These are phyloP conservation scores for Penicillium sp. DNA, from an alignment of 2,329 filamentous ascomycete genomes.

Conservation along the genomic window DNA sequence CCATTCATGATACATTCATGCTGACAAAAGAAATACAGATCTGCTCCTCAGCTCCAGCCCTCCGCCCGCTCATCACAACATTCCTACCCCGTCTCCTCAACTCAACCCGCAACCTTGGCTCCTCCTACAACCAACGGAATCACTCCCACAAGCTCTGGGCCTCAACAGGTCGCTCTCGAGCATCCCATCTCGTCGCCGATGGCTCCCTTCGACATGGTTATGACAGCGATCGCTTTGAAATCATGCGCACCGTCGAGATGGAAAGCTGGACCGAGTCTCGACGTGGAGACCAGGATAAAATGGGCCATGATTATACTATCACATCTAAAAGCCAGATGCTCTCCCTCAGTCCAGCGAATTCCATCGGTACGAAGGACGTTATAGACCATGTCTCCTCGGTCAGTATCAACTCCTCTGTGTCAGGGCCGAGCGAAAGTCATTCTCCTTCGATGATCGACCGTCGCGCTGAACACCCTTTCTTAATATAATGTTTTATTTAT, in stretches of 20 bases:
- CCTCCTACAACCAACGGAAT: conserved; percentile 19
- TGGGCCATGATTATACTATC: conserved; percentile 20
- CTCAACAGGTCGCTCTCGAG: conserved; percentile 25
- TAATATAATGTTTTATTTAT: background rate
- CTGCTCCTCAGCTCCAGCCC: conserved; percentile 38
- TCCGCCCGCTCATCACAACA: conserved; percentile 36
- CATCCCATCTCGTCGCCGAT: conserved; percentile 14
- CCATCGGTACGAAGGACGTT: conserved; percentile 21
- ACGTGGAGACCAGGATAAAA: conserved; percentile 10
- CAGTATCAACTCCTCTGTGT: conserved; percentile 23
- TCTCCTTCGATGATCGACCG: conserved; percentile 1
- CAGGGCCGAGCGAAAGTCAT: conserved; percentile 3
- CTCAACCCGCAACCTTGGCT: conserved; percentile 24
- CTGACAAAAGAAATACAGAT: conserved; percentile 26
- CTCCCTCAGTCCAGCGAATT: conserved; percentile 12
- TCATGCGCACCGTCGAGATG: conserved; percentile 39
- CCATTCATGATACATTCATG: background rate
- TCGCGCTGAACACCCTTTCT: background rate
- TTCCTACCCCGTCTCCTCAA: conserved; percentile 35
- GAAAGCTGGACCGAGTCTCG: conserved; percentile 33
- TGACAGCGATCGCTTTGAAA: conserved; percentile 29
- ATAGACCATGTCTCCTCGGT: conserved; percentile 23
- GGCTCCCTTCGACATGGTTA: conserved; percentile 15
- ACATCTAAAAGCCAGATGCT: conserved; percentile 16
- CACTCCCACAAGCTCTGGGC: conserved; percentile 24